Base-by-base conservation (phyloP, 345 rosid species). In the Euphorbia lathyris region DNA sequence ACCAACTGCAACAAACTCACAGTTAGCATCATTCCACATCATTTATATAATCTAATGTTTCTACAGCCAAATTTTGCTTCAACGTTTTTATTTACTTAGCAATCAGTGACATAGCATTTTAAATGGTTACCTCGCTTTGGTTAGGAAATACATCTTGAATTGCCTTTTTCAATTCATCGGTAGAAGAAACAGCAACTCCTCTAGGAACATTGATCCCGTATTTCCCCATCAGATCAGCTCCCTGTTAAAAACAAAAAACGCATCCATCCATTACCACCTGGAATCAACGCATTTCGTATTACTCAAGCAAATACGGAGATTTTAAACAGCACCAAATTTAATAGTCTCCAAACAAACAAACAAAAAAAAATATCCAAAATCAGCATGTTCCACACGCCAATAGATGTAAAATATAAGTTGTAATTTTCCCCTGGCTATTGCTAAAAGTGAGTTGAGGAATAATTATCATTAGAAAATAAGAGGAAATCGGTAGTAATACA, bases 151-250 rank as follows among this genome's bases (percentile, higher is more conserved):
- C 87, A 1, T 85, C 80, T 67, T 74, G 78, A 38, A 90, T 74
- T 3, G 92, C 85, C 72, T 87, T 86, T 70, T 69, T 83, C 38
- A 92, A 79, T 81, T 92, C 85, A 23, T 86, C 94, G 6, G 73
- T 53, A 0, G 99, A 90, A 66, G 91, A 81, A 68, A 75, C 93
- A 52, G 98, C 99, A 0, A 87, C 85, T 47, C 99, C 99, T 76
- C 78, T 95, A 0, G 99, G 99, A 38, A 92, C 99, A 73, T 92
- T 92, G 43, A 95, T 72, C 32, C 98, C 99, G n/a, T 82, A 87
- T 77, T 90, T 92, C 38, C 90, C 74, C 99, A 95, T 95, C 82
- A 95, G 80, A 71, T 87, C 97, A 66, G 96, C 98, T 69, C 99
- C 99, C 98, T 95, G 63, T 68, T 43, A 50, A 47, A 67, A 26